Conservation (phyloP, 345 rosid species). For the Eucalyptus dawsonii region DNA sequence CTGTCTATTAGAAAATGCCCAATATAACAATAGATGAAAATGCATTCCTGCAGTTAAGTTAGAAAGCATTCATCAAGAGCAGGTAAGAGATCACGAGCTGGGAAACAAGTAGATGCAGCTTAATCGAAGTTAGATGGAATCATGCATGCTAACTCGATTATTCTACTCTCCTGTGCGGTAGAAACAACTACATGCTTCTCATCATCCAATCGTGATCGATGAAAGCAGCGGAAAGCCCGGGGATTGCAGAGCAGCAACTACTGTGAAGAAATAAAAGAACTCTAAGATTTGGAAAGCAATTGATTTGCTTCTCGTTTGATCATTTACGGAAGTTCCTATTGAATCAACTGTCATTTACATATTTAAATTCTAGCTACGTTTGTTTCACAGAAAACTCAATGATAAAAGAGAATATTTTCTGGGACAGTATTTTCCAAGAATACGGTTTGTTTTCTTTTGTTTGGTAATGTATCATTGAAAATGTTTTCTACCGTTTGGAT, state of each 20-base stretch:
- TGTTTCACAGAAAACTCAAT: rapidly evolving
- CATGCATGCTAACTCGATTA: not conserved
- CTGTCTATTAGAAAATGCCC: not conserved
- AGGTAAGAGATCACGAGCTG: not conserved
- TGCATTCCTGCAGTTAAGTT: not conserved
- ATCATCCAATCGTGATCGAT: not conserved
- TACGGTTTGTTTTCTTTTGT: rapidly evolving
- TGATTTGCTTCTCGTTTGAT: not conserved
- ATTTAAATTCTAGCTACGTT: not conserved
- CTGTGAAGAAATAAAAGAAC: not conserved
- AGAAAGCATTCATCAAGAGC: not conserved
- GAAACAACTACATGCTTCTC: not conserved
- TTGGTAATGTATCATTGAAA: no score
- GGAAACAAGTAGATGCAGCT: not conserved
- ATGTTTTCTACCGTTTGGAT: rapidly evolving
- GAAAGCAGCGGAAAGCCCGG: not conserved
- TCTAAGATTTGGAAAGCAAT: not conserved
- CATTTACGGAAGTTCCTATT: not conserved
- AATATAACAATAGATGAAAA: not conserved
- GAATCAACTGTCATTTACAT: not conserved
- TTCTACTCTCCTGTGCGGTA: not conserved
- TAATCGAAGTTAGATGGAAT: not conserved
- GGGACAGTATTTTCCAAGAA: no score
- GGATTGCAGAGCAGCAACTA: not conserved
- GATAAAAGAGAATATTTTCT: no score